Evolutionary conservation across 1,284 basidiomycete genomes (phyloP).

Genomic region (Sutorius eximius): DNA sequence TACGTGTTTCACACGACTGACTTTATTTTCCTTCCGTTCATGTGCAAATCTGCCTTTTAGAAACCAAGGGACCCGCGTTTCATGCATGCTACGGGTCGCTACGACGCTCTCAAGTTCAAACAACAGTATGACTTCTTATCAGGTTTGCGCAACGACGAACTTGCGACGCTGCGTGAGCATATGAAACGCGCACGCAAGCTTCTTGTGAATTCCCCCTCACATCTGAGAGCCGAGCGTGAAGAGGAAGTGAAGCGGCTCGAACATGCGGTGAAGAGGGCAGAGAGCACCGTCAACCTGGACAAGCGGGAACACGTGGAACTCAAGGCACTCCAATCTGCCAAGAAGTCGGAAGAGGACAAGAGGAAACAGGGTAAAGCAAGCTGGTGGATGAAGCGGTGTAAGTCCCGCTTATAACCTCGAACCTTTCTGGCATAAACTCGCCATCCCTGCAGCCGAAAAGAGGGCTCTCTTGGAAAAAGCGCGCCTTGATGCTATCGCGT

Average conservation of each 20-base stretch:
- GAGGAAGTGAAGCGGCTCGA: constrained; percentile 78
- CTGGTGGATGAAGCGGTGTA: constrained; percentile 89
- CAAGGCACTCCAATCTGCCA: constrained; percentile 59
- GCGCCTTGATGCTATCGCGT: constrained; percentile 74
- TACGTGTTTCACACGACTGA: constrained; percentile 38
- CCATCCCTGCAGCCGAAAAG: constrained; percentile 62
- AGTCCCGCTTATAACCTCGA: constrained; percentile 24
- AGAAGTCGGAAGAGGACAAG: constrained; percentile 74
- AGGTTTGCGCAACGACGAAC: constrained; percentile 67
- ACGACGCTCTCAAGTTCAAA: constrained; percentile 68
- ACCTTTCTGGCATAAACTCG: neutral
- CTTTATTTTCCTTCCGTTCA: neutral
- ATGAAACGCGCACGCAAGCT: constrained; percentile 70
- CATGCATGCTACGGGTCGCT: constrained; percentile 71
- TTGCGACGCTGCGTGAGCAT: constrained; percentile 64
- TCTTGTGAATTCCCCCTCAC: constrained; percentile 61
- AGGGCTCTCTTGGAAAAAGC: constrained; percentile 72
- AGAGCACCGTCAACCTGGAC: constrained; percentile 79
- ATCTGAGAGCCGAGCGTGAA: constrained; percentile 63
- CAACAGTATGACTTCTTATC: constrained; percentile 81
- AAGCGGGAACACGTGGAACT: constrained; percentile 69
- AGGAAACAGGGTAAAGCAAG: constrained; percentile 73
- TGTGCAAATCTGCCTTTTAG: constrained; percentile 38
- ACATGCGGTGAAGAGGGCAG: constrained; percentile 70
- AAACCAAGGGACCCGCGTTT: constrained; percentile 90